Conservation (phyloP, 2,329 filamentous ascomycete genomes). For the Beauveria sp. region DNA sequence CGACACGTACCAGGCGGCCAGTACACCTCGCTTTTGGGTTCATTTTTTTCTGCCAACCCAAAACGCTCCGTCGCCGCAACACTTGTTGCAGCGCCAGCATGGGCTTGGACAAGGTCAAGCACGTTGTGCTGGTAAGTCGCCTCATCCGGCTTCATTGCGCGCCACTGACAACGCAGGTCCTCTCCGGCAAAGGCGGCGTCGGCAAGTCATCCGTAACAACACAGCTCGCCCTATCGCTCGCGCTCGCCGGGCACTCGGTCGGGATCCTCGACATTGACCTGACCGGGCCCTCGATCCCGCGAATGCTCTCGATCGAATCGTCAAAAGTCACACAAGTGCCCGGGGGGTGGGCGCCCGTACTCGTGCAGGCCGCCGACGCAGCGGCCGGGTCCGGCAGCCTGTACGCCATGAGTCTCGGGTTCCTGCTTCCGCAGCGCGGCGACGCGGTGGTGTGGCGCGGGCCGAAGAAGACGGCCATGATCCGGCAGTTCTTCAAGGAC, state of each 20-base stretch:
- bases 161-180: slow-evolving; percentile 40
- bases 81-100: slow-evolving; percentile 21
- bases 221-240: slow-evolving; percentile 84
- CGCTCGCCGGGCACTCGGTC: slow-evolving; percentile 77
- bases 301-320: slow-evolving; percentile 83
- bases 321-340: slow-evolving; percentile 87
- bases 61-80: neutral
- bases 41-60: neutral
- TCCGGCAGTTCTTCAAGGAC: slow-evolving; percentile 88
- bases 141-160: neutral
- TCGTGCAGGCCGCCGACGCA: slow-evolving; percentile 60
- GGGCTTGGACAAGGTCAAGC: slow-evolving; percentile 54
- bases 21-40: no score
- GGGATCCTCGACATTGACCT: slow-evolving; percentile 95
- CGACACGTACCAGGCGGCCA: neutral
- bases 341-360: slow-evolving; percentile 85
- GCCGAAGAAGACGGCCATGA: slow-evolving; percentile 98
- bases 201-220: slow-evolving; percentile 98
- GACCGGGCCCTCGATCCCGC: slow-evolving; percentile 91
- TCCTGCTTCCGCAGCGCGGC: slow-evolving; percentile 72
- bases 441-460: slow-evolving; percentile 97
- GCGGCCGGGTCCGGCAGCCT: slow-evolving; percentile 52
- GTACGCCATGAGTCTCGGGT: slow-evolving; percentile 87
- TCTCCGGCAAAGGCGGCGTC: slow-evolving; percentile 96
- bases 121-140: slow-evolving; percentile 62